These are phyloP conservation scores for Aspergillus pseudoviridinutans DNA, from an alignment of 2,329 filamentous ascomycete species.

Conservation along the genomic window DNA sequence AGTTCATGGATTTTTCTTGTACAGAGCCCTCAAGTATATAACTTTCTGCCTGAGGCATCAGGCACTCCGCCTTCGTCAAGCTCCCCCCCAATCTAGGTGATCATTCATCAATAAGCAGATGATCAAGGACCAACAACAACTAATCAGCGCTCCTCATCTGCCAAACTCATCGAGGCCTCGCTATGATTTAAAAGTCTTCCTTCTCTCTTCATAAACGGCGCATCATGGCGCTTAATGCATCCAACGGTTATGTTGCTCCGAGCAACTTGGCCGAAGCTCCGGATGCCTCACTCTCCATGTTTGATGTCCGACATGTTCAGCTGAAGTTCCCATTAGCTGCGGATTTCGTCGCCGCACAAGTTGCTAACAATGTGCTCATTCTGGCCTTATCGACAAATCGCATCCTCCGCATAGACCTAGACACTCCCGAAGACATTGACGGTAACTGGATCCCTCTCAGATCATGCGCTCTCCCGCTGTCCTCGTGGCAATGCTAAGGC, in stretches of 20 bases:
- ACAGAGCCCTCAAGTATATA: neutral
- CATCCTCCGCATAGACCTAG: conserved; percentile 89
- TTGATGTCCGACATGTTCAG: conserved; percentile 88
- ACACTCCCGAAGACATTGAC: conserved; percentile 92
- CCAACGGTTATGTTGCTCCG: conserved; percentile 69
- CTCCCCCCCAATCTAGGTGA: neutral
- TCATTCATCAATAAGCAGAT: neutral
- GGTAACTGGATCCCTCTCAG: conserved; percentile 46
- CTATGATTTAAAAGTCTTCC: conserved; percentile 25
- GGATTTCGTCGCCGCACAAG: conserved; percentile 93
- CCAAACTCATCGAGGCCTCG: conserved; percentile 10
- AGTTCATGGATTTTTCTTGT: neutral
- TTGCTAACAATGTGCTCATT: conserved; percentile 94
- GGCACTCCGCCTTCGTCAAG: neutral
- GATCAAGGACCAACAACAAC: neutral
- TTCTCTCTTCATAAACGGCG: conserved; percentile 23
- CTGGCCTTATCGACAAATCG: conserved; percentile 87
- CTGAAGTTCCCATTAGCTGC: conserved; percentile 92
- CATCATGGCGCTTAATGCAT: conserved; percentile 66
- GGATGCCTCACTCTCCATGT: conserved; percentile 73
- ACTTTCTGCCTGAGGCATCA: neutral
- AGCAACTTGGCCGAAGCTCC: conserved; percentile 58
- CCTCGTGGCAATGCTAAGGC: conserved; percentile 13
- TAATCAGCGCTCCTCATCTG: conserved; percentile 16
- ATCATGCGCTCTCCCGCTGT: neutral